phyloP scores from a whole-genome alignment of 306 rosid species.

The Vigna angularis region DNA sequence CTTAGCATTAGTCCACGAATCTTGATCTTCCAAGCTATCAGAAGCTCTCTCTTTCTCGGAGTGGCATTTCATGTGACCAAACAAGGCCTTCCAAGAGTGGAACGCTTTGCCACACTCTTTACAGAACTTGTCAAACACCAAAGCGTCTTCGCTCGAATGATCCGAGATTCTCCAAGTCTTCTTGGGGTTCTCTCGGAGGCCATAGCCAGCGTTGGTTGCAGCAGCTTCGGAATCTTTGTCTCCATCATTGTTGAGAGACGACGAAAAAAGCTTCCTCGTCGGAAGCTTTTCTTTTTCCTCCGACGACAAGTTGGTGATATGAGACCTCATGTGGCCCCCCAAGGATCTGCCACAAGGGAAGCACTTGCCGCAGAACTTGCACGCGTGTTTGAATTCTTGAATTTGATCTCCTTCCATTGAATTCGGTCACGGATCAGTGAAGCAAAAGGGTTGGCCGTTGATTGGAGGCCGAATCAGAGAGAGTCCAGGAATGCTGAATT shows the following conservation, averaged over 20 bases:
- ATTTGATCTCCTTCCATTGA: constrained; percentile 62
- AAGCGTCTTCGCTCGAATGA: constrained; percentile 53
- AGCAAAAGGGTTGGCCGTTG: constrained; percentile 24
- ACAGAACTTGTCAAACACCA: constrained; percentile 63
- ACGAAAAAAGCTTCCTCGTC: constrained; percentile 41
- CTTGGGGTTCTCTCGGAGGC: constrained; percentile 82
- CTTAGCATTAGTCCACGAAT: constrained; percentile 62
- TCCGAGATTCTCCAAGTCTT: constrained; percentile 71
- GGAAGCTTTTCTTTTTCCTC: constrained; percentile 53
- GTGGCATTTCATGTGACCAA: constrained; percentile 94
- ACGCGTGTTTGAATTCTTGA: constrained; percentile 59
- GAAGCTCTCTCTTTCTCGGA: constrained; percentile 67
- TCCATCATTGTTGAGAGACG: constrained; percentile 48
- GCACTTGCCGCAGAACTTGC: constrained; percentile 85
- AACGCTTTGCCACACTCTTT: constrained; percentile 84
- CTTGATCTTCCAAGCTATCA: constrained; percentile 63
- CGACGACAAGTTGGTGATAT: constrained; percentile 54
- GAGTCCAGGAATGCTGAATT: constrained; percentile 48
- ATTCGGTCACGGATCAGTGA: constrained; percentile 40
- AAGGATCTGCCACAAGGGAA: constrained; percentile 91
- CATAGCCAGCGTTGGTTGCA: constrained; percentile 59
- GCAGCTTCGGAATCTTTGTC: constrained; percentile 51
- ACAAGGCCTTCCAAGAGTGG: constrained; percentile 83
- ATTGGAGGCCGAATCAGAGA: constrained; percentile 45
- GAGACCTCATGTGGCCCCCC: constrained; percentile 99